Evolutionary conservation across 768 basidiomycete species (phyloP).

Genomic region (Auricularia sp.): DNA sequence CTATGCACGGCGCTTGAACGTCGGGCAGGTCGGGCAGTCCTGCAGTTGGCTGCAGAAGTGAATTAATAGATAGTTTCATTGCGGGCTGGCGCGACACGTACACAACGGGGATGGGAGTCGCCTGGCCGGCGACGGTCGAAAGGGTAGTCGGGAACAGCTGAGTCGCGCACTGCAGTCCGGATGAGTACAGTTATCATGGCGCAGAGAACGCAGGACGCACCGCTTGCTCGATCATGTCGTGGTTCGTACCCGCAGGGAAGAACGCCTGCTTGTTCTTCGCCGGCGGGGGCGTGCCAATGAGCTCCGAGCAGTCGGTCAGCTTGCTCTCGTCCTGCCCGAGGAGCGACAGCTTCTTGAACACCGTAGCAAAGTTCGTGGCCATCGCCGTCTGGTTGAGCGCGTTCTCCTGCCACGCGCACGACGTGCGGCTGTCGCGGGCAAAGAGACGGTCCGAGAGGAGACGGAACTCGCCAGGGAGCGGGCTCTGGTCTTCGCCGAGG

Average conservation of each 20-base stretch:
- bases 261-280: too few species aligned
- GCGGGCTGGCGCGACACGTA: neutral
- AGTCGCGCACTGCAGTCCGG: neutral
- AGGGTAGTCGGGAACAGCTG: neutral
- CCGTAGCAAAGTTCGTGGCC: too few species aligned
- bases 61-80: neutral
- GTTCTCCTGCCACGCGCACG: too few species aligned
- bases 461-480: constrained; percentile 8
- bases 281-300: too few species aligned
- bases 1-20: neutral
- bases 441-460: constrained; percentile 16
- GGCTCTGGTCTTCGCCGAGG: constrained; percentile 10
- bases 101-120: neutral
- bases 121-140: neutral
- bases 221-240: neutral
- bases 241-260: neutral
- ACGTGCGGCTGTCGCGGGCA: constrained; percentile 9
- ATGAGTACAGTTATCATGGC: neutral
- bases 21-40: neutral
- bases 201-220: neutral
- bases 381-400: too few species aligned
- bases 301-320: too few species aligned
- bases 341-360: too few species aligned
- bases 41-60: neutral
- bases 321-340: too few species aligned